These are phyloP conservation scores for Gillenia trifoliata DNA, from an alignment of 306 rosid genomes.

Conservation along the genomic window DNA sequence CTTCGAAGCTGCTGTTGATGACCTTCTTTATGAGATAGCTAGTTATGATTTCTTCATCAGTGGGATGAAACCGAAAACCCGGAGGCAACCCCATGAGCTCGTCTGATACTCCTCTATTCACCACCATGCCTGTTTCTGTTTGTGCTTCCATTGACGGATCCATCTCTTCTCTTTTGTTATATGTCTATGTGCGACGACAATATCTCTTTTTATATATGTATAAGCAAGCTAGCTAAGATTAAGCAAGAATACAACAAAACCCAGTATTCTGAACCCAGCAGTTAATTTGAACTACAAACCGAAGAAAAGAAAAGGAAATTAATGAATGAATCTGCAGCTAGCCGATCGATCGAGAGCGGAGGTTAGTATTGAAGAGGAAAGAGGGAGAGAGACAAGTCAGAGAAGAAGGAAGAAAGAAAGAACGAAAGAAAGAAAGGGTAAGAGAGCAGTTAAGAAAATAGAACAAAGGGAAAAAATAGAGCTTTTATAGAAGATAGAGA, in stretches of 20 bases:
- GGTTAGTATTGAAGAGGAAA: no score
- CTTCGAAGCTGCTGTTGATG: slow-evolving; percentile 47
- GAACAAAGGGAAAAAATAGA: slow-evolving; percentile 18
- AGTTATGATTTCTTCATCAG: slow-evolving; percentile 76
- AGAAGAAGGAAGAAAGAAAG: neutral
- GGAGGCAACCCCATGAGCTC: slow-evolving; percentile 71
- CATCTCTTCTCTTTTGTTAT: neutral
- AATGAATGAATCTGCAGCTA: neutral
- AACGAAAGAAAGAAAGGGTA: neutral
- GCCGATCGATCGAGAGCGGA: neutral
- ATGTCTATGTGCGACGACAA: neutral
- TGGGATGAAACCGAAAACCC: slow-evolving; percentile 92
- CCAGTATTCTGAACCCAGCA: neutral
- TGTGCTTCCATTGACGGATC: neutral
- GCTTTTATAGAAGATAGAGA: slow-evolving; percentile 35
- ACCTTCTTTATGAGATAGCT: slow-evolving; percentile 64
- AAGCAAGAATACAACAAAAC: neutral
- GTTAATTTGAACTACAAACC: neutral
- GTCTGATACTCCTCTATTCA: slow-evolving; percentile 38
- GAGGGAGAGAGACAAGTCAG: neutral
- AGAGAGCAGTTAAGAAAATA: slow-evolving; percentile 46
- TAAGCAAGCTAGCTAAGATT: neutral
- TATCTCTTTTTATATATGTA: neutral
- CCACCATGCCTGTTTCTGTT: slow-evolving; percentile 25
- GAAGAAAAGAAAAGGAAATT: neutral